phyloP scores from a whole-genome alignment of 1,284 basidiomycete genomes.

The Trametes hirsuta region DNA sequence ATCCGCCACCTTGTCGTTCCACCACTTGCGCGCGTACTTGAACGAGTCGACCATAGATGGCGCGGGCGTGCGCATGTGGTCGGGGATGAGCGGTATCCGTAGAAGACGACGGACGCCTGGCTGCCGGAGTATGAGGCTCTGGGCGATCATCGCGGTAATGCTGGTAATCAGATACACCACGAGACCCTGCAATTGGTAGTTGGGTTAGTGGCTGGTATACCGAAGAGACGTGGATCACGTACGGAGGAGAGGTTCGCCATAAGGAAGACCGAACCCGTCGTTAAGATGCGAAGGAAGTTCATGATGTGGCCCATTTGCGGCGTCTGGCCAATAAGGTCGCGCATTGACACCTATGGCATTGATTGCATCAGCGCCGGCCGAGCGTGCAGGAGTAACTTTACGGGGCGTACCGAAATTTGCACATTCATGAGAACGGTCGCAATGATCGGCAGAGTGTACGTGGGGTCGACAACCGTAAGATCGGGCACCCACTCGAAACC shows the following conservation, averaged over 20 bases:
- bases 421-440: conserved; percentile 68
- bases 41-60: conserved; percentile 36
- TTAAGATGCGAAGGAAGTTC: conserved; percentile 71
- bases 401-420: conserved; percentile 66
- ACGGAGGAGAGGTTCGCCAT: conserved; percentile 64
- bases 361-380: not conserved
- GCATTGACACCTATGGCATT: conserved; percentile 51
- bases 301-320: conserved; percentile 68
- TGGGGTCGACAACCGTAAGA: conserved; percentile 80
- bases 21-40: conserved; percentile 34
- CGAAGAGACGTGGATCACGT: conserved; percentile 26
- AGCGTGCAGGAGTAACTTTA: not conserved
- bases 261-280: conserved; percentile 61
- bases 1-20: conserved; percentile 27
- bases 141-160: conserved; percentile 44
- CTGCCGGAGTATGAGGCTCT: conserved; percentile 51
- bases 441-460: conserved; percentile 74
- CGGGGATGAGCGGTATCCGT: conserved; percentile 49
- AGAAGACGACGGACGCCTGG: conserved; percentile 50
- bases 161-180: conserved; percentile 63
- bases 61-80: conserved; percentile 26
- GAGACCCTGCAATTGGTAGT: conserved; percentile 51
- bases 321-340: conserved; percentile 55
- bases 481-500: conserved; percentile 81
- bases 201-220: conserved; percentile 2